Base-by-base conservation (phyloP, 768 basidiomycete species). In the Mycena venus region DNA sequence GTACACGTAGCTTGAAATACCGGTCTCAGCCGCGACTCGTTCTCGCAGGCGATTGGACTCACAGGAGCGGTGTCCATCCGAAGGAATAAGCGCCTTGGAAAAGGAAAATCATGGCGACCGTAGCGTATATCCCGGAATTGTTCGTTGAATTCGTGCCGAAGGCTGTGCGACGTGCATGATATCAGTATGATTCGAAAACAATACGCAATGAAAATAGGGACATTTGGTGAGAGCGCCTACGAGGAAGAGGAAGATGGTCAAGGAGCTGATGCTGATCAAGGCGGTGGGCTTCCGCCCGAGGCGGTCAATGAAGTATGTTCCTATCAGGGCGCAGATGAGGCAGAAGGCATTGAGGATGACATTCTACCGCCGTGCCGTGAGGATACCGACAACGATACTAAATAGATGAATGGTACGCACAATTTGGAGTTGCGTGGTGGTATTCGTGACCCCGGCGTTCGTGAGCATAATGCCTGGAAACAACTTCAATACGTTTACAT, bases 331-430 rank as follows among this genome's bases (percentile, higher is more conserved):
- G 36, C 78, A 79, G 0, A 78, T 38, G 4, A 79, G 67, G 63
- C 71, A 79, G 64, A 79, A 79, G 21, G 78, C 78, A 51, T 79
- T 79, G 21, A 79, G 70, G 23, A 79, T 79, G 58, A 79, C 75
- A 53, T 79, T 79, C 78, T 79, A 29, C 0, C 9, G 47, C 9
- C n/a, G n/a, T n/a, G 38, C 44, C 40, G 49, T 72, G 38, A 67
- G 58, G 49, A 51, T 27, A 36, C 21, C 34, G 59, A 61, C 31
- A 9, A 32, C 15, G 15, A 59, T 21, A 19, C 17, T 38, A 53
- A 40, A 61, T n/a, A n/a, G n/a, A 36, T 36, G 55, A 61, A 60
- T 21, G n/a, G n/a, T 11, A 34, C 78, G 15, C 47, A 77, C 78
- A 38, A 79, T 79, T 47, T 79, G 75, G 23, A 79, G 74, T 31